Evolutionary conservation across 257 asterid genomes (phyloP).

Genomic region (Jaltomata sinuosa): DNA sequence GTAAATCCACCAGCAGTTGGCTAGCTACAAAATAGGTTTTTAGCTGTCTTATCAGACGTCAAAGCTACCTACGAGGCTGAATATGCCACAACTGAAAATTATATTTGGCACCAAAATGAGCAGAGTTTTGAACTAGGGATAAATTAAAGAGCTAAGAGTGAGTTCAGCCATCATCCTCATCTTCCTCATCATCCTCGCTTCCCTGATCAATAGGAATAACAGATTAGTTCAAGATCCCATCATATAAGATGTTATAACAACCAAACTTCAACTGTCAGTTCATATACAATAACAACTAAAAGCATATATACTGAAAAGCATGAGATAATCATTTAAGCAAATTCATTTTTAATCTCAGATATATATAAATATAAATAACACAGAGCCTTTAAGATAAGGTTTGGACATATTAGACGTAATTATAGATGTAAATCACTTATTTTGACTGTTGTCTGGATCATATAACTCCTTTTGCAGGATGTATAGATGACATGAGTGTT

Average conservation of each 20-base stretch:
- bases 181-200: slow-evolving; percentile 9
- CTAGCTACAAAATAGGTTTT: background rate
- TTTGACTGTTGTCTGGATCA: background rate
- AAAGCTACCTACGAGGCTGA: background rate
- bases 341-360: background rate
- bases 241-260: slow-evolving; percentile 2
- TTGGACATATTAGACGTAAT: background rate
- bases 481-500: background rate
- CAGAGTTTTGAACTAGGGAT: background rate
- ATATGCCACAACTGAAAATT: background rate
- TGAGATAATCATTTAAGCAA: background rate
- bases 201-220: background rate
- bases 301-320: background rate
- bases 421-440: background rate
- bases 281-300: background rate
- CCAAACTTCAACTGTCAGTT: background rate
- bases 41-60: background rate
- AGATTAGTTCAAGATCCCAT: background rate
- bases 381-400: background rate
- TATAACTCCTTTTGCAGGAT: background rate
- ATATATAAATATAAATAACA: background rate
- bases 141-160: background rate
- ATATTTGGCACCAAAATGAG: background rate
- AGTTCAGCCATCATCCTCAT: slow-evolving; percentile 10
- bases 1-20: background rate